phyloP scores from a whole-genome alignment of 1,284 basidiomycete species.

The Ustilago lituana region DNA sequence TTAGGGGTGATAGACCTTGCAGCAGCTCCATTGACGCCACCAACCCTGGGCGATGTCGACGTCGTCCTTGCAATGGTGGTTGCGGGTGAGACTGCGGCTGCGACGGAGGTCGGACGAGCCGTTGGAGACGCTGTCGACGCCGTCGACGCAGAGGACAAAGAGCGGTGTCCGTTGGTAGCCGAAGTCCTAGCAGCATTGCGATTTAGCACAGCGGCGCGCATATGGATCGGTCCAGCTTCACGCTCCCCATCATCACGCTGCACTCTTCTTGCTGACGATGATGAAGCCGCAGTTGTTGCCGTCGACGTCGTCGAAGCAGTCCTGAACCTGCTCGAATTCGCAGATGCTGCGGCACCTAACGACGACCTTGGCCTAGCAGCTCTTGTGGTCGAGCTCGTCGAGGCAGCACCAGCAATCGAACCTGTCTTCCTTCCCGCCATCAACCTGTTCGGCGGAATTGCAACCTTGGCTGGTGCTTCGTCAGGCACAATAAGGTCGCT shows the following conservation, averaged over 20 bases:
- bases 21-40: background rate
- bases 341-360: conserved; percentile 2
- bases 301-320: conserved; percentile 12
- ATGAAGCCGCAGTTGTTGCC: background rate
- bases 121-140: conserved; percentile 8
- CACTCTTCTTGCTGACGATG: conserved; percentile 1
- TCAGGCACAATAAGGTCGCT: conserved; percentile 50
- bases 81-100: background rate
- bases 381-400: background rate
- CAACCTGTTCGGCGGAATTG: conserved; percentile 6
- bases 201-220: conserved; percentile 60
- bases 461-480: conserved; percentile 4
- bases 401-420: conserved; percentile 2
- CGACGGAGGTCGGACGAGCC: background rate
- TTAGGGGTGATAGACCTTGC: background rate
- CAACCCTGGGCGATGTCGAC: background rate
- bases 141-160: conserved; percentile 22
- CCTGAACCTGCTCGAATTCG: conserved; percentile 1
- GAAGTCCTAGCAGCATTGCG: conserved; percentile 54
- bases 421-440: conserved; percentile 13
- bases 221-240: conserved; percentile 54
- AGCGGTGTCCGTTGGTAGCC: conserved; percentile 36
- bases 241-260: conserved; percentile 38
- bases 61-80: background rate
- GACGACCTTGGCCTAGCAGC: background rate